These are phyloP conservation scores for Ophiobolus disseminans DNA, from an alignment of 2,329 filamentous ascomycete genomes.

Conservation along the genomic window DNA sequence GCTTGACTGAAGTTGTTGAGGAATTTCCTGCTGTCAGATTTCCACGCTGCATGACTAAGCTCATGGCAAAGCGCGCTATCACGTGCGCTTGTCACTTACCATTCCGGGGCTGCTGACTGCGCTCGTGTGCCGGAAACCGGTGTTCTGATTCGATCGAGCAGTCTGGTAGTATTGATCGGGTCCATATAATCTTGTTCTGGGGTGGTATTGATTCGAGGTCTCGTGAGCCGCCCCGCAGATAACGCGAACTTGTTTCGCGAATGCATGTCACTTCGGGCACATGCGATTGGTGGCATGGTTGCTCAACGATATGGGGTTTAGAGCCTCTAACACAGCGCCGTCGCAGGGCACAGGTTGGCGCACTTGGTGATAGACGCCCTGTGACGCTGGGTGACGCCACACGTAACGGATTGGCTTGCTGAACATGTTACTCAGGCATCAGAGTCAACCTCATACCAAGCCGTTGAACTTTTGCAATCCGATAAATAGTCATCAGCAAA, in stretches of 20 bases:
- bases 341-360: neutral
- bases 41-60: neutral
- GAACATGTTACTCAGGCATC: constrained; percentile 18
- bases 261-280: constrained; percentile 22
- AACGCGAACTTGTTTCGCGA: constrained; percentile 15
- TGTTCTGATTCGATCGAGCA: too few relatives aligned
- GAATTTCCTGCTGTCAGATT: neutral
- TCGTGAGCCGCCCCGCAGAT: constrained; percentile 26
- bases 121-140: neutral
- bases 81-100: constrained; percentile 10
- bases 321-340: neutral
- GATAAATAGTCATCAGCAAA: neutral
- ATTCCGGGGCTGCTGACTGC: neutral
- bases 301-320: constrained; percentile 15
- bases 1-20: neutral
- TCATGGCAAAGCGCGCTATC: constrained; percentile 14
- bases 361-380: constrained; percentile 7
- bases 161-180: too few relatives aligned
- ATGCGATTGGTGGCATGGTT: constrained; percentile 20
- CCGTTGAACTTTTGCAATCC: neutral
- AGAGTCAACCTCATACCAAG: neutral
- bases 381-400: constrained; percentile 26
- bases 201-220: constrained; percentile 1
- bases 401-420: constrained; percentile 15
- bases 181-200: neutral